Evolutionary conservation across 2,329 filamentous ascomycete genomes (phyloP), one percentile per base, ranked within the genome.

Genomic region (Colletotrichum abscissum): DNA sequence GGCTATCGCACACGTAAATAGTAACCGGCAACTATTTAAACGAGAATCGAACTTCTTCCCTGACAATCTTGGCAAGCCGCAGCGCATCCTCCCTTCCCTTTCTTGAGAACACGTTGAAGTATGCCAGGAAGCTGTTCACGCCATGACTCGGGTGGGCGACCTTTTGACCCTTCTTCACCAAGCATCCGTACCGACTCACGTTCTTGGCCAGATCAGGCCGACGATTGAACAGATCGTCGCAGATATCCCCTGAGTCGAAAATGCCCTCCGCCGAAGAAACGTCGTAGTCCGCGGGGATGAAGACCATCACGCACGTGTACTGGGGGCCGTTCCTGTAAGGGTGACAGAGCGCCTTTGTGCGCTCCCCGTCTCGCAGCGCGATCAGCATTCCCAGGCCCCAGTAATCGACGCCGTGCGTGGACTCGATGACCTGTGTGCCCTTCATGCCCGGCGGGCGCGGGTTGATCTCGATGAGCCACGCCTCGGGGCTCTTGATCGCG

Each of bases 391-490:
- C 74, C 42, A 80, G 65, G 2, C 76, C 77, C 56, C 76, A 81
- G 64, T 79, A 80, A 60, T 80, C 78, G 7, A 81, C 78, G 5
- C 80, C 79, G 52, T 80, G 77, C 12, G 78, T 74, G 26, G 78
- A 69, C 35, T 76, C 57, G 2, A 75, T 74, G 5, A 75, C 76
- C 5, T 75, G 73, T 5, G 70, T 75, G 55, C 75, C 76, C 33
- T 75, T 54, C 55, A 77, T 78, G 1, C 78, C 79, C 2, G 79
- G 78, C 1, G 78, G 75, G 2, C 79, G 77, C 5, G 79, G 76
- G 59, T 81, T 81, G 24, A 80, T 72, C 67, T 81, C 80, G 63
- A 78, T 76, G 24, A 81, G 75, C 54, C 77, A 80, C 19, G 72
- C 68, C 14, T 60, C 52, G 19, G 42, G 42, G 42, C 42, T 46